Evolutionary conservation across 305 asterid genomes (phyloP), one percentile per base, ranked within the genome.

Genomic region (Vinca major): DNA sequence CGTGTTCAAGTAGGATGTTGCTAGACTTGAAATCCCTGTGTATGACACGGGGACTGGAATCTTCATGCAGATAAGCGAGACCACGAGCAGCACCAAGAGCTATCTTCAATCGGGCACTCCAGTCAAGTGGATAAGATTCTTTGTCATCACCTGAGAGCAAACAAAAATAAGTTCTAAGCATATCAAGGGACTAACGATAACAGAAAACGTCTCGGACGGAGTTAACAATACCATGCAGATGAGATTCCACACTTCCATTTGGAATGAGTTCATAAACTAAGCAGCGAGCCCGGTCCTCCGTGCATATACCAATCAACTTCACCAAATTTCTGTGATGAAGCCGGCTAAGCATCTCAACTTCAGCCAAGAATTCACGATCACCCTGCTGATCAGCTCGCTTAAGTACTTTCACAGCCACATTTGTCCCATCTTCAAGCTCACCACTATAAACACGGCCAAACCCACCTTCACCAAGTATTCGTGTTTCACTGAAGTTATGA

Each of bases 311-410:
- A 12, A 91, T 85, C 79, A 94, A 77, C 82, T 85, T 88, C 71
- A 94, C 99, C 84, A 94, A 84, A 83, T 94, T 94, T 65, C 99
- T 70, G 72, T 94, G 99, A 77, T 91, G 97, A 65, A 94, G 97
- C 52, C 99, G 93, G 80, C 97, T 84, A 60, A 94, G 96, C 96
- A 94, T 94, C 86, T 94, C 99, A 33, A 94, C 94, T 84, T 94
- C 98, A 12, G 99, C 96, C 81, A 94, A 75, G 85, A 91, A 94
- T 74, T 91, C 98, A 13, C 98, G 92, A 55, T 86, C 83, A 4
- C 99, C 92, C 71, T 89, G 98, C 68, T 91, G 96, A 75, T 91
- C 97, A 26, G 81, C 89, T 79, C 97, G 86, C 79, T 93, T 93
- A 75, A 91, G 96, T 62, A 94, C 64, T 78, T 94, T 94, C 66